phyloP scores from a whole-genome alignment of 805 yeast species.

The Sugiyamaella lignohabitans region DNA sequence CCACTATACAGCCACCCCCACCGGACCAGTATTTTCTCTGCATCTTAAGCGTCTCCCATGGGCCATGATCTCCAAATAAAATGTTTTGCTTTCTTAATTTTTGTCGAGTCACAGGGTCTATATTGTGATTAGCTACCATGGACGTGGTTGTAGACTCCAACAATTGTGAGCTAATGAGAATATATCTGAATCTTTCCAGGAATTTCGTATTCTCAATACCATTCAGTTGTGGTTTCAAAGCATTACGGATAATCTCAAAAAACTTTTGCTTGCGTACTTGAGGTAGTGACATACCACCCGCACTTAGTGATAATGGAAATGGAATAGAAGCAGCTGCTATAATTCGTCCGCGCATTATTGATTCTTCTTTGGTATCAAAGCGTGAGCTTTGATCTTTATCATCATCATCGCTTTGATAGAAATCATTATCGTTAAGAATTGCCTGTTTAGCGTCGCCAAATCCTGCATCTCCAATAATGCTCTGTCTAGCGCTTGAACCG shows the following conservation, averaged over 20 bases:
- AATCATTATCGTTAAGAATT: background rate
- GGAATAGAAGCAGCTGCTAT: constrained; percentile 6
- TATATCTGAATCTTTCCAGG: constrained; percentile 46
- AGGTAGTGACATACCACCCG: constrained; percentile 6
- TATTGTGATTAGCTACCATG: constrained; percentile 7
- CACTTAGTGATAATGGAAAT: constrained; percentile 14
- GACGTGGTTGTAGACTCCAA: constrained; percentile 31
- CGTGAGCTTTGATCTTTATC: background rate
- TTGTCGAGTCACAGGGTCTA: background rate
- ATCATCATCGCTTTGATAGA: background rate
- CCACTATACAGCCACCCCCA: constrained; percentile 33
- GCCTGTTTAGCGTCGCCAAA: background rate
- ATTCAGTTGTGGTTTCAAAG: constrained; percentile 24
- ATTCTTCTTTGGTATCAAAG: background rate
- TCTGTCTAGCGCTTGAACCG: constrained; percentile 2
- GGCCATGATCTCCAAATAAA: constrained; percentile 21
- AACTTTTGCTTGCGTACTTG: constrained; percentile 22
- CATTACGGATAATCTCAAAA: constrained; percentile 20
- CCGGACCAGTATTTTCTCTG: constrained; percentile 26
- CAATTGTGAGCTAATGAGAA: constrained; percentile 43
- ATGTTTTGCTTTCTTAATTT: constrained; percentile 6
- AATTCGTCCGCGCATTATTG: background rate
- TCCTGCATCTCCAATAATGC: constrained; percentile 1
- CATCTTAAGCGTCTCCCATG: constrained; percentile 17
- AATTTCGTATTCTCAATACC: constrained; percentile 32